Evolutionary conservation across 1,284 basidiomycete species (phyloP).

Genomic region (Cutaneotrichosporon sp.): DNA sequence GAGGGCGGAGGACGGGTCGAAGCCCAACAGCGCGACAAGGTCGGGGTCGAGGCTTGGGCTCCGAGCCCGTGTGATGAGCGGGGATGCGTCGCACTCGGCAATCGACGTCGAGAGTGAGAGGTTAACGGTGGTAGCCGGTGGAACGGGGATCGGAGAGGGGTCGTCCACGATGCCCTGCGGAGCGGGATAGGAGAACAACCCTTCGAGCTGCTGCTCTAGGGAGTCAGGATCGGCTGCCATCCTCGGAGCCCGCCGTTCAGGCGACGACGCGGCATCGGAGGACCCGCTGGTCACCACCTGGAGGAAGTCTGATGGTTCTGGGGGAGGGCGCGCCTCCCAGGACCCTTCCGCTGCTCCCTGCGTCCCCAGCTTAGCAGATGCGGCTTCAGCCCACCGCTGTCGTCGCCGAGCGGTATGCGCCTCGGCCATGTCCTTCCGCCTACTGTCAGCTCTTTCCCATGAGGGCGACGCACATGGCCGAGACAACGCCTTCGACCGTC

Average conservation of each 20-base stretch:
- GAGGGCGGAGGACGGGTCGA: background rate
- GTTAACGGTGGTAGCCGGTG: no score
- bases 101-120: no score
- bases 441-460: background rate
- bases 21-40: slow-evolving; percentile 12
- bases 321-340: background rate
- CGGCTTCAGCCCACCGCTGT: background rate
- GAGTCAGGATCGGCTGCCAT: background rate
- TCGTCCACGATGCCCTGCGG: background rate
- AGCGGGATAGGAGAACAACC: slow-evolving; percentile 13
- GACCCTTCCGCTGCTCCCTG: background rate
- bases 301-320: no score
- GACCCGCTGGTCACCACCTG: no score
- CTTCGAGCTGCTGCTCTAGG: slow-evolving; percentile 8
- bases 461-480: background rate
- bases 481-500: background rate
- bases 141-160: no score
- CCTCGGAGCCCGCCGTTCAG: background rate
- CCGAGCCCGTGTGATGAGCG: no score
- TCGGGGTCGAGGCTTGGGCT: slow-evolving; percentile 4
- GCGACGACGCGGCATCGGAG: background rate
- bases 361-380: background rate
- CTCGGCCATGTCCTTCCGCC: background rate
- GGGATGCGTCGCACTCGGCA: no score
- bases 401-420: background rate